Conservation (phyloP, 2,329 filamentous ascomycete species). For the Lasiodiplodia citricola region DNA sequence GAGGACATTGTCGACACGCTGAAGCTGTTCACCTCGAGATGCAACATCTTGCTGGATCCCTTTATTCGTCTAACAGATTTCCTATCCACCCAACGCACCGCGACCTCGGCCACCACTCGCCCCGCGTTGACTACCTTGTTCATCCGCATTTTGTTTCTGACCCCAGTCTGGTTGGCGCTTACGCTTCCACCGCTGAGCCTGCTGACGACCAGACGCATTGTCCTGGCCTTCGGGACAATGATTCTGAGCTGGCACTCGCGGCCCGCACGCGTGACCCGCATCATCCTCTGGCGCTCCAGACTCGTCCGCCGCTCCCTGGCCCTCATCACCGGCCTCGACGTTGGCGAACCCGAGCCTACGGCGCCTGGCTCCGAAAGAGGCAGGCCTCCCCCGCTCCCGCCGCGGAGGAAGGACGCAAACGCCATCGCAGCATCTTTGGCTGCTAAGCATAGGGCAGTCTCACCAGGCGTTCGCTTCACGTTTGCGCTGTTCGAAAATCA, state of each 20-base stretch:
- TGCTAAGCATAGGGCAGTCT: conserved; percentile 49
- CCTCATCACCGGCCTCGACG: conserved; percentile 80
- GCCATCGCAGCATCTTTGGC: conserved; percentile 54
- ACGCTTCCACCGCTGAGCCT: conserved; percentile 83
- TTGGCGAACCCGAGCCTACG: conserved; percentile 54
- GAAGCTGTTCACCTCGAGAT: conserved; percentile 86
- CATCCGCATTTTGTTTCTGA: conserved; percentile 84
- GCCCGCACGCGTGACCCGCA: conserved; percentile 81
- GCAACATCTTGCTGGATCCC: conserved; percentile 90
- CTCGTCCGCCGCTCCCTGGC: conserved; percentile 71
- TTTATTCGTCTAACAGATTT: conserved; percentile 90
- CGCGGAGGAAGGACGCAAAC: conserved; percentile 52
- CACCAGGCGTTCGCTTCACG: conserved; percentile 89
- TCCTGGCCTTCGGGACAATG: conserved; percentile 85
- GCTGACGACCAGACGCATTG: conserved; percentile 82
- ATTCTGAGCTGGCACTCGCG: conserved; percentile 91
- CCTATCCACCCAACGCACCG: conserved; percentile 85
- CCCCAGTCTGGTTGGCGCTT: conserved; percentile 84
- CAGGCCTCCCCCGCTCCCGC: conserved; percentile 44
- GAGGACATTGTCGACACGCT: conserved; percentile 97
- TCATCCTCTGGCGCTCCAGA: conserved; percentile 87
- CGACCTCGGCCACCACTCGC: conserved; percentile 87
- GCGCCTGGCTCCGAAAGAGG: conserved; percentile 30
- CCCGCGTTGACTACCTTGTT: conserved; percentile 90
- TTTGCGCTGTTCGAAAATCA: conserved; percentile 98